Conservation (phyloP, 164 flowering plant genomes). For the Hamamelis virginiana region DNA sequence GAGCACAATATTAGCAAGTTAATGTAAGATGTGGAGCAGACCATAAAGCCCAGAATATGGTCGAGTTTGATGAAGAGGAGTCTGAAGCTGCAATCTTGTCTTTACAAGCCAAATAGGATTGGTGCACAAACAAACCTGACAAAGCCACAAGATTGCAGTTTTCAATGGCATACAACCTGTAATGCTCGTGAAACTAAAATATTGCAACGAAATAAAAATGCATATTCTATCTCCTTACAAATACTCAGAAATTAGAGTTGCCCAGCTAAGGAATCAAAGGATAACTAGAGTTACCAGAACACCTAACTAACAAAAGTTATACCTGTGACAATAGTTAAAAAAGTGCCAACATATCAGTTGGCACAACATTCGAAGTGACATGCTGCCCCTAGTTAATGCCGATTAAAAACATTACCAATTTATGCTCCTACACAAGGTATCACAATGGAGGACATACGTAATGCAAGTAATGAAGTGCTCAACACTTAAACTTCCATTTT, state of each 20-base stretch:
- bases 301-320: background rate
- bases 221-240: background rate
- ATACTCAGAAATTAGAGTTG: background rate
- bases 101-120: conserved; percentile 97
- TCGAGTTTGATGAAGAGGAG: conserved; percentile 66
- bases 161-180: background rate
- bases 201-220: background rate
- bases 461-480: background rate
- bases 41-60: conserved; percentile 90
- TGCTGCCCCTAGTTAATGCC: background rate
- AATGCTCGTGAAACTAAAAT: background rate
- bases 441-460: background rate
- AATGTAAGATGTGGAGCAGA: conserved; percentile 41
- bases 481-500: background rate
- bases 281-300: background rate
- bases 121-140: conserved; percentile 84
- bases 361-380: background rate
- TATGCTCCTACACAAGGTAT: background rate
- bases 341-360: background rate
- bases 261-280: background rate
- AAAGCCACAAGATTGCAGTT: conserved; percentile 13
- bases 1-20: conserved; percentile 17
- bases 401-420: background rate
- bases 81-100: conserved; percentile 98
- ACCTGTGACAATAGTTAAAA: background rate